phyloP scores from a whole-genome alignment of 2,329 filamentous ascomycete genomes.

The Helotiales sp. region DNA sequence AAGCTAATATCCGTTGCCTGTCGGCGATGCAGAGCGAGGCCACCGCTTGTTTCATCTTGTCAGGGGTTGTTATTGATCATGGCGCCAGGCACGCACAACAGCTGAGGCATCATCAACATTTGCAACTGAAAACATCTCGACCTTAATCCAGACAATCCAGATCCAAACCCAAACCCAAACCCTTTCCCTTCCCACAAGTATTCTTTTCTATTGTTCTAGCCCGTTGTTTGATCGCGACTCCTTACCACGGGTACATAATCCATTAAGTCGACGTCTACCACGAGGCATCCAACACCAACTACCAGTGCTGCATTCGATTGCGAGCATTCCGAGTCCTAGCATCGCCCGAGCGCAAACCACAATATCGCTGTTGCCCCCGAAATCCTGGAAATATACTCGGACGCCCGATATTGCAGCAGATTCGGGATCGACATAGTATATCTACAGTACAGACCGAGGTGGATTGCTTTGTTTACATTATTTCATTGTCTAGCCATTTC shows the following conservation, averaged over 20 bases:
- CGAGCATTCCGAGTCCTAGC: not conserved
- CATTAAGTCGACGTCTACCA: conserved; percentile 9
- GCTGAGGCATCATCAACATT: too few species aligned
- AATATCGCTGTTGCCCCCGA: not conserved
- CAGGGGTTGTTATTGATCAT: not conserved
- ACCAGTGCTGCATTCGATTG: not conserved
- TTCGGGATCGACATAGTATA: not conserved
- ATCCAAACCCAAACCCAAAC: not conserved
- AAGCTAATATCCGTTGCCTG: not conserved
- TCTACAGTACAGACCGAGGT: too few species aligned
- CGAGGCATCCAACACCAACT: conserved; percentile 7
- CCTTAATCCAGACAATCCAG: too few species aligned
- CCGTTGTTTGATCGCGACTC: not conserved
- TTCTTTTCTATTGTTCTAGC: conserved; percentile 1
- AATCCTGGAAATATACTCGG: not conserved
- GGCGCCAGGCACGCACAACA: not conserved
- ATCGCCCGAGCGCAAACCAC: not conserved
- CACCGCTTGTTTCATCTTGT: not conserved
- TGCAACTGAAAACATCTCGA: too few species aligned
- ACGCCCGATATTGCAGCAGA: not conserved
- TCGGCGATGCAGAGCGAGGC: too few species aligned
- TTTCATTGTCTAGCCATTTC: not conserved
- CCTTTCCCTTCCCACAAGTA: not conserved
- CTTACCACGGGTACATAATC: conserved; percentile 4
- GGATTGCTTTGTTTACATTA: not conserved